Conservation (phyloP, 495 filamentous ascomycete genomes). For the Wilcoxina mikolae region DNA sequence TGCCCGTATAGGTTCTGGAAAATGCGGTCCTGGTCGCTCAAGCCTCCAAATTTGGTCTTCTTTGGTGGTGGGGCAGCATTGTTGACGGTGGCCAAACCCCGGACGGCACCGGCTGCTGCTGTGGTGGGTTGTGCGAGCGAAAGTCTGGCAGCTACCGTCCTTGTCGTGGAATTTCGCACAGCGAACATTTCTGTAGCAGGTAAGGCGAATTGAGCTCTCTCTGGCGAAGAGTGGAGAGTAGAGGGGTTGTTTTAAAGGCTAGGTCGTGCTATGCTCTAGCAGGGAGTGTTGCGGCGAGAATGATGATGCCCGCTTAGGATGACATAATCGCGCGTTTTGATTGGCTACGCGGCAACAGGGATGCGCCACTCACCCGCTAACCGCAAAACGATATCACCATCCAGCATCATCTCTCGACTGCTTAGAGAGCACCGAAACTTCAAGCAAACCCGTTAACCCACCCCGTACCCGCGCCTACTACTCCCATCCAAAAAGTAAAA, state of each 20-base stretch:
- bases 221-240: slow-evolving; percentile 5
- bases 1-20: slow-evolving; percentile 96
- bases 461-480: too few relatives aligned
- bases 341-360: slow-evolving; percentile 5
- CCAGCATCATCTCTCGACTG: too few relatives aligned
- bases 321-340: slow-evolving; percentile 4
- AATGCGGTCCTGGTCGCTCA: slow-evolving; percentile 92
- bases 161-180: slow-evolving; percentile 4
- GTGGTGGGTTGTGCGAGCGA: neutral
- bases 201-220: neutral
- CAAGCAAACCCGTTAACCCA: too few relatives aligned
- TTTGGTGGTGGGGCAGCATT: slow-evolving; percentile 55
- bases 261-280: neutral
- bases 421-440: too few relatives aligned
- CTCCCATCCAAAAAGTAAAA: too few relatives aligned
- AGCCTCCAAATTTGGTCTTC: slow-evolving; percentile 61
- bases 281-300: slow-evolving; percentile 1
- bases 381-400: neutral
- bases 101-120: slow-evolving; percentile 14
- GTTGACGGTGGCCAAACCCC: slow-evolving; percentile 75
- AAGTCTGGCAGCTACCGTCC: slow-evolving; percentile 5
- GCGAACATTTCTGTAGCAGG: slow-evolving; percentile 4
- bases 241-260: neutral
- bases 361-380: neutral
- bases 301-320: slow-evolving; percentile 4